Evolutionary conservation across 1,284 basidiomycete species (phyloP).

Genomic region (Ustilago cynodontis): DNA sequence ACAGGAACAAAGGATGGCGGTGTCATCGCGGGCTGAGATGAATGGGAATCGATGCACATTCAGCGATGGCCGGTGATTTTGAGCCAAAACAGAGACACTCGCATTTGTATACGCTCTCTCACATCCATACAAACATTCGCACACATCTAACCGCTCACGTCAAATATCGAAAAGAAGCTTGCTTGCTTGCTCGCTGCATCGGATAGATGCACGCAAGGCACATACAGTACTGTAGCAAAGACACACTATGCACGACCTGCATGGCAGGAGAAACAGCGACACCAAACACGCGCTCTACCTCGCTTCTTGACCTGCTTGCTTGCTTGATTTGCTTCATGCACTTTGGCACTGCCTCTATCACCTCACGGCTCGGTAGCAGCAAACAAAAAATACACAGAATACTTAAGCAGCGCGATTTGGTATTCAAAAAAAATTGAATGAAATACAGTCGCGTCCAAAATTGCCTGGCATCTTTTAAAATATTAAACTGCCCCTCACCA

Average conservation of each 20-base stretch:
- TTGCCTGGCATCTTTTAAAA: not conserved
- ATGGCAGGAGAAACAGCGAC: not conserved
- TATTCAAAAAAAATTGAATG: not conserved
- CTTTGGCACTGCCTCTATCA: not conserved
- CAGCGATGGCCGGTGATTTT: too few relatives aligned
- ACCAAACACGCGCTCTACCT: not conserved
- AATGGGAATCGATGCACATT: not conserved
- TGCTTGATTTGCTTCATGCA: not conserved
- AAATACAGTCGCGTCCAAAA: too few relatives aligned
- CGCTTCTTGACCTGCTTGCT: too few relatives aligned
- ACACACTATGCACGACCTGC: not conserved
- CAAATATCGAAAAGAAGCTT: not conserved
- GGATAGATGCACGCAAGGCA: not conserved
- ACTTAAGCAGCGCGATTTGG: not conserved
- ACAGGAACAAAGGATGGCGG: not conserved
- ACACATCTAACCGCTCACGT: conserved; percentile 1
- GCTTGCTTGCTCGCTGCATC: not conserved
- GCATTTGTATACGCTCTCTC: not conserved
- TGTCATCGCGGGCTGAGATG: too few relatives aligned
- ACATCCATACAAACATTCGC: not conserved
- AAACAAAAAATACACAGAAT: too few relatives aligned
- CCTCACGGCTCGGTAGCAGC: too few relatives aligned
- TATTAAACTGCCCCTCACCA: too few relatives aligned
- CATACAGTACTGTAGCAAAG: not conserved
- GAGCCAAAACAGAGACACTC: too few relatives aligned